A percentile compares a stretch with the other conserved stretches of the same genome.
phyloP scores from a whole-genome alignment of 495 filamentous ascomycete genomes.

The Oleoguttula mirabilis region DNA sequence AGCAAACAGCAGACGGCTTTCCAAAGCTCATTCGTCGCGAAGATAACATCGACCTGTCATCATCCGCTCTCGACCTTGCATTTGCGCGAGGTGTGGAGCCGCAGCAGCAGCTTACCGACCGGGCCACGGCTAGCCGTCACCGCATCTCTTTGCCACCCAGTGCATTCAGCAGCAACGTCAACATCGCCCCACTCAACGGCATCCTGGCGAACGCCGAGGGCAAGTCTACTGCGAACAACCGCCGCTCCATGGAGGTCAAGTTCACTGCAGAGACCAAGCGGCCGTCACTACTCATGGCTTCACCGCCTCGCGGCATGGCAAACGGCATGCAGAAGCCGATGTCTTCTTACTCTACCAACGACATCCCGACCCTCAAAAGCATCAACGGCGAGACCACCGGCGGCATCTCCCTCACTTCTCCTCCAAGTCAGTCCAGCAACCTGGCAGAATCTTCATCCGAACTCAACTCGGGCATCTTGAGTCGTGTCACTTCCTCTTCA shows the following conservation, averaged over 20 bases:
- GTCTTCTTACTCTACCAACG: conserved; percentile 80
- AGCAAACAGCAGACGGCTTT: conserved; percentile 68
- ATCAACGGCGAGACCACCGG: conserved; percentile 32
- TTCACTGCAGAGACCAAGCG: conserved; percentile 30
- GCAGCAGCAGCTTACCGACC: conserved; percentile 32
- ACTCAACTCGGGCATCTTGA: conserved; percentile 40
- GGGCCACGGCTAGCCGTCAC: conserved; percentile 38
- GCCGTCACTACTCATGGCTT: conserved; percentile 37
- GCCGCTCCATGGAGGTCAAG: conserved; percentile 39
- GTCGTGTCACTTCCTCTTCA: conserved; percentile 6
- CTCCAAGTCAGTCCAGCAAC: conserved; percentile 44
- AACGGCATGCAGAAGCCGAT: conserved; percentile 49
- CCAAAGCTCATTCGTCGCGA: conserved; percentile 65
- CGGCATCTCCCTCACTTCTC: conserved; percentile 35
- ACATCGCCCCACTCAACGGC: conserved; percentile 20
- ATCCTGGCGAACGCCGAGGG: conserved; percentile 15
- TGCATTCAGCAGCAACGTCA: conserved; percentile 15
- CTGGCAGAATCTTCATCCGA: conserved; percentile 45
- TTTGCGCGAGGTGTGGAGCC: conserved; percentile 54
- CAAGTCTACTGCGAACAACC: conserved; percentile 41
- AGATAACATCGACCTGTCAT: conserved; percentile 56
- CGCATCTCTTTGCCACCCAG: conserved; percentile 32
- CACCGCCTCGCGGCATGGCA: conserved; percentile 25
- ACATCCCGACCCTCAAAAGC: conserved; percentile 75
- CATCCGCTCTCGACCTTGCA: conserved; percentile 70